Base-by-base conservation (phyloP, 2,329 filamentous ascomycete species). In the Colletotrichum lentis region DNA sequence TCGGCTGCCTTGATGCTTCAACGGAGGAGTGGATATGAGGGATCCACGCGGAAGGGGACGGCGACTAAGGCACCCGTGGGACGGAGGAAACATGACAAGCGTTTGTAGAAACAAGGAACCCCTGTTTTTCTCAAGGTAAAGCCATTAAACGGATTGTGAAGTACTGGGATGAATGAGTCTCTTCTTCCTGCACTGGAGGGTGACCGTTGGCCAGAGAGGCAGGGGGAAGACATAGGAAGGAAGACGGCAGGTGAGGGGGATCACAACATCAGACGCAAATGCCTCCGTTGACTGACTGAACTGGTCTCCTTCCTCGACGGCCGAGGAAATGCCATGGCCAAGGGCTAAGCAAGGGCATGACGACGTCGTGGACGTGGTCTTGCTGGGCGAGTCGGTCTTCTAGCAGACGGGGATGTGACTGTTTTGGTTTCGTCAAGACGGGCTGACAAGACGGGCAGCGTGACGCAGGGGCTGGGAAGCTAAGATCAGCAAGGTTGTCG, bases 201-300 rank as follows among this genome's bases (percentile, higher is more conserved):
- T 7, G 37, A 31, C 54, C 27, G 49, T 60, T 56, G 55, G 55
- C 43, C 39, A 16, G 44, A 20, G 37, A 39, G 31, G n/a, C 31
- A 20, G 24, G 46, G 27, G 18, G 31, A 31, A 5, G 46, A 39
- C 31, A 50, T 41, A 46, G 16, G 31, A 43, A 41, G 35, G 11
- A 14, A 22, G 31, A 24, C 10, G 16, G 35, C 12, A 47, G 62
- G 60, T n/a, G 6, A 24, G 22, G 24, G 22, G 35, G 41, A 27
- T 16, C 35, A 60, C 11, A 37, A 66, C 24, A 66, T 66, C 66
- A 66, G 66, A 69, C 39, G 66, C 66, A 62, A 61, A 56, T 27
- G 62, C 8, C 43, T 53, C 61, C 61, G 8, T 58, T 47, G 20
- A n/a, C 41, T 47, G 18, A n/a, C 41, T 27, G 53, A 16, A 31